Base-by-base conservation (phyloP, 257 asterid genomes). In the Cruciata laevipes region DNA sequence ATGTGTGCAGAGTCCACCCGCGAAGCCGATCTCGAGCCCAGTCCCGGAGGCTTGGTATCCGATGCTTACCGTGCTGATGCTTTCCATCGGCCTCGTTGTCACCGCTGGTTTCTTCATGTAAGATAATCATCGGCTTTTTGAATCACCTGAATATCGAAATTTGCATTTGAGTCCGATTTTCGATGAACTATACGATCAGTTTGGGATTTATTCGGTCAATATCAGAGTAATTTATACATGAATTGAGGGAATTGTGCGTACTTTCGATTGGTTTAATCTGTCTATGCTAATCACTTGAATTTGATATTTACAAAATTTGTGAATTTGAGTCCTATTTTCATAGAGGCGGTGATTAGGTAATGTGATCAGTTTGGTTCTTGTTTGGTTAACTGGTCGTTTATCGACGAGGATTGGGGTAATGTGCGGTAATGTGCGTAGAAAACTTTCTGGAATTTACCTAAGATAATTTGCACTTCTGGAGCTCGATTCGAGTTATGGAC, bases 51-150 rank as follows among this genome's bases (percentile, higher is more conserved):
- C 72, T 65, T 89, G 95, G 98, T 92, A 87, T 82, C 98, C 98
- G 42, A 83, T 88, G 31, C 89, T 92, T 56, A 80, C 97, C 12
- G 64, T 86, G 59, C 66, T 92, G 18, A 81, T 89, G 96, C 96
- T 92, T 78, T 79, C 87, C 33, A 66, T 92, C 51, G 98, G 98
- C 35, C 98, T 92, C 69, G 47, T 88, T 55, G 73, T 89, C 56
- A 85, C 98, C 30, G 98, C 98, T 44, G 79, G 85, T n/a, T 91
- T 91, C 68, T 91, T 91, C 86, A 93, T 89, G 98, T 93, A 68
- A 70, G 89, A 32, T 18, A 3, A 3, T 40, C 20, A 67, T 77
- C 59, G 20, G 35, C 47, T n/a, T 56, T 11, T 55, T 6, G 65
- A 31, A 60, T 16, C 42, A 20, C 12, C 27, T 60, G 4, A 32